These are phyloP conservation scores for Colletotrichum eremochloae DNA, from an alignment of 2,329 filamentous ascomycete genomes.

Conservation along the genomic window DNA sequence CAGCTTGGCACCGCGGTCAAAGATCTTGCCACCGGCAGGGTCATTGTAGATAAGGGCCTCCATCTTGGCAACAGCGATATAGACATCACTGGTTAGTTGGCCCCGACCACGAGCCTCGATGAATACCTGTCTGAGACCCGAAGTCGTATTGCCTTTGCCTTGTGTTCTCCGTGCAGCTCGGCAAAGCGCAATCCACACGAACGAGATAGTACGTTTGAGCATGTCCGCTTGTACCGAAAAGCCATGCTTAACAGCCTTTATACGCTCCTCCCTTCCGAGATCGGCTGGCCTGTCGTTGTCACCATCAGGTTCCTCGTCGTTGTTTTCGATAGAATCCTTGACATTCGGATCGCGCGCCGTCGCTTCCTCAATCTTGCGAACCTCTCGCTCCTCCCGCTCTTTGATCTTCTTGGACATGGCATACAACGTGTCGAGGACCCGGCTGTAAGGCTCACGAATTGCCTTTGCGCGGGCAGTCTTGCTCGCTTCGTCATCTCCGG, in stretches of 20 bases:
- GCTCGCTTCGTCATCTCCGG: conserved; percentile 81
- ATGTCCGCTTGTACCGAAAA: conserved; percentile 80
- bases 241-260: conserved; percentile 72
- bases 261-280: conserved; percentile 72
- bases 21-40: conserved; percentile 91
- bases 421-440: conserved; percentile 88
- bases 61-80: conserved; percentile 91
- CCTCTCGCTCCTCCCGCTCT: conserved; percentile 70
- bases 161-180: conserved; percentile 94
- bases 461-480: conserved; percentile 82
- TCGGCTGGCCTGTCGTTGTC: conserved; percentile 56
- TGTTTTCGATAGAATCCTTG: conserved; percentile 56
- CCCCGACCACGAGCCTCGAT: conserved; percentile 89
- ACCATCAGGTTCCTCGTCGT: conserved; percentile 60
- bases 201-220: conserved; percentile 88
- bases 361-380: conserved; percentile 69
- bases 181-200: conserved; percentile 95
- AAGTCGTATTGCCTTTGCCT: conserved; percentile 76
- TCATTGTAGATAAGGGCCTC: conserved; percentile 98
- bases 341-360: conserved; percentile 54
- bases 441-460: conserved; percentile 86
- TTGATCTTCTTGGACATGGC: conserved; percentile 82
- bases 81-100: conserved; percentile 92
- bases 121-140: conserved; percentile 88
- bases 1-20: conserved; percentile 91